Evolutionary conservation across 257 asterid genomes (phyloP).

Genomic region (Cordia subcordata): DNA sequence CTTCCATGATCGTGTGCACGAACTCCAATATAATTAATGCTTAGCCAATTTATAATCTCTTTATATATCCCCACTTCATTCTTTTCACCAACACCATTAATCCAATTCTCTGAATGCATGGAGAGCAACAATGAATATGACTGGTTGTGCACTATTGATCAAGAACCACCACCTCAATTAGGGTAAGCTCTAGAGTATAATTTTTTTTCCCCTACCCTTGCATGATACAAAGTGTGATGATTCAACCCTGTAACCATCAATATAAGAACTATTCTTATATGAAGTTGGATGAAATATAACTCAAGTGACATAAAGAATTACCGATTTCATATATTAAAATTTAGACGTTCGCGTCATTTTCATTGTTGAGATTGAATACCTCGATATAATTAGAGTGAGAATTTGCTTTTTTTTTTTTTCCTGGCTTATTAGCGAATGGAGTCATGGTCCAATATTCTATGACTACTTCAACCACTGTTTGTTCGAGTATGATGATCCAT

Average conservation of each 20-base stretch:
- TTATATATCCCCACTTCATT: background rate
- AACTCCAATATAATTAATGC: constrained; percentile 37
- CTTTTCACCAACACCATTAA: constrained; percentile 11
- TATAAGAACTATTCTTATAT: too few relatives aligned
- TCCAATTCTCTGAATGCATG: constrained; percentile 13
- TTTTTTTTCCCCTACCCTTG: too few relatives aligned
- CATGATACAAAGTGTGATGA: too few relatives aligned
- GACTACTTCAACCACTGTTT: constrained; percentile 28
- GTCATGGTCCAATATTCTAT: constrained; percentile 17
- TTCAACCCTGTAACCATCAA: too few relatives aligned
- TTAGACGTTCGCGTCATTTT: too few relatives aligned
- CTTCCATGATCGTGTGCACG: constrained; percentile 70
- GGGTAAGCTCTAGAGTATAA: constrained; percentile 21
- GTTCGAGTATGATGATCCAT: constrained; percentile 16
- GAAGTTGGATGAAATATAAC: too few relatives aligned
- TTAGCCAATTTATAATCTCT: constrained; percentile 17
- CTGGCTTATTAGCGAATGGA: constrained; percentile 56
- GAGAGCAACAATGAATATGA: constrained; percentile 27
- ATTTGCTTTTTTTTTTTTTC: background rate
- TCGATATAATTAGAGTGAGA: too few relatives aligned
- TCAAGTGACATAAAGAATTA: too few relatives aligned
- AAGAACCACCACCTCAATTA: constrained; percentile 28
- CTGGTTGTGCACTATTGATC: constrained; percentile 21
- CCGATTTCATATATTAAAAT: too few relatives aligned
- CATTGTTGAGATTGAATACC: too few relatives aligned